Percentiles rank a stretch among this genome's conserved stretches.
phyloP scores from a whole-genome alignment of 306 rosid genomes.

The Amphicarpaea edgeworthii region DNA sequence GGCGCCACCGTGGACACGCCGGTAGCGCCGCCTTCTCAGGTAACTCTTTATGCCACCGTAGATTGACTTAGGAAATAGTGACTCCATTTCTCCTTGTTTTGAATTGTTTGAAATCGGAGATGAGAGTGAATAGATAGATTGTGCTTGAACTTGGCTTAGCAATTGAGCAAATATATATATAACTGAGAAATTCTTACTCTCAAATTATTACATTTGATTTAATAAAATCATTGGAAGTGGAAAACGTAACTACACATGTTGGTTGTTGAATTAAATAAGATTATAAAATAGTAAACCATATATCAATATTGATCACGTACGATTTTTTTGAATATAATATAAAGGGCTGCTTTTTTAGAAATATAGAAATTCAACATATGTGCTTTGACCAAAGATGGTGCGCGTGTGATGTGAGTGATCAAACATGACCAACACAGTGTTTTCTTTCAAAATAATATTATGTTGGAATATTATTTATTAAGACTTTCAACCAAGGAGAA shows the following conservation, averaged over 20 bases:
- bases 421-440: background rate
- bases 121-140: too few species aligned
- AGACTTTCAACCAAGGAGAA: background rate
- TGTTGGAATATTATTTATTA: background rate
- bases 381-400: background rate
- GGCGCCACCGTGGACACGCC: constrained; percentile 26
- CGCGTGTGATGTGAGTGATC: background rate
- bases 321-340: background rate
- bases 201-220: background rate
- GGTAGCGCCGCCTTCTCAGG: constrained; percentile 54
- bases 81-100: constrained; percentile 51
- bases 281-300: background rate
- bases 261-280: background rate
- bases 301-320: background rate
- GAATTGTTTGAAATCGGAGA: background rate
- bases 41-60: constrained; percentile 42
- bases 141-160: background rate
- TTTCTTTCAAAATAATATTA: background rate
- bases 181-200: background rate
- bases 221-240: background rate
- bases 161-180: constrained; percentile 6
- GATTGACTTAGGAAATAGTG: constrained; percentile 42
- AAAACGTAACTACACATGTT: background rate
- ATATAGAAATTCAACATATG: constrained; percentile 16
- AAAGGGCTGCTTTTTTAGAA: constrained; percentile 13